Percentiles rank a stretch among this genome's conserved stretches.
These are phyloP conservation scores for Nicotiana obtusifolia DNA, from an alignment of 257 asterid species.

Conservation along the genomic window DNA sequence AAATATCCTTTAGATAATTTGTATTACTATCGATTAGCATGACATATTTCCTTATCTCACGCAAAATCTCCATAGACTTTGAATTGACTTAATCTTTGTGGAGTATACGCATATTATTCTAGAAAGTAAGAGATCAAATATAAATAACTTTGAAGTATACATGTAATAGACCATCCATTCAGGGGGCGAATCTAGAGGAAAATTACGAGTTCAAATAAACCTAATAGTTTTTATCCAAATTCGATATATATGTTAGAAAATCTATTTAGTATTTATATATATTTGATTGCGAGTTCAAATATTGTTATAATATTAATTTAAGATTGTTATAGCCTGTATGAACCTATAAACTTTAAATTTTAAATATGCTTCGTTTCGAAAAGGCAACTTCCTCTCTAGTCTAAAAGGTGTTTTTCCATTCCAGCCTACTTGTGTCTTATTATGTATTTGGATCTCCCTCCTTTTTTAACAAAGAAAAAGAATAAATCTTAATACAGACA, in stretches of 20 bases:
- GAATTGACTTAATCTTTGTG: neutral
- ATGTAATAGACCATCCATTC: neutral
- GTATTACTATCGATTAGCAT: neutral
- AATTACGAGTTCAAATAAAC: no score
- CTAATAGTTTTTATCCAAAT: no score
- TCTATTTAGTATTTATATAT: no score
- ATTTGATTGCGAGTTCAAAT: no score
- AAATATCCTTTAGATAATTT: neutral
- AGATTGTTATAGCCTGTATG: accelerated
- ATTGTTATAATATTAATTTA: no score
- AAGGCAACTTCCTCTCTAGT: neutral
- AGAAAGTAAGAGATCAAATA: neutral
- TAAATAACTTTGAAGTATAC: neutral
- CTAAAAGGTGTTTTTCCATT: neutral
- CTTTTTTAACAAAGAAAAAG: neutral
- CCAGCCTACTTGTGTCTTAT: no score
- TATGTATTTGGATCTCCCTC: no score
- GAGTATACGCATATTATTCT: neutral
- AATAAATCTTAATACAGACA: neutral
- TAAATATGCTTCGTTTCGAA: neutral
- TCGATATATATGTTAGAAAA: no score
- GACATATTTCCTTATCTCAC: constrained; percentile 3
- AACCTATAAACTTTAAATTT: no score
- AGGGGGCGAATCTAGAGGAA: no score
- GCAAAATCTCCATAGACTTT: neutral